phyloP scores from a whole-genome alignment of 2,329 filamentous ascomycete genomes.

The Beauveria caledonica region DNA sequence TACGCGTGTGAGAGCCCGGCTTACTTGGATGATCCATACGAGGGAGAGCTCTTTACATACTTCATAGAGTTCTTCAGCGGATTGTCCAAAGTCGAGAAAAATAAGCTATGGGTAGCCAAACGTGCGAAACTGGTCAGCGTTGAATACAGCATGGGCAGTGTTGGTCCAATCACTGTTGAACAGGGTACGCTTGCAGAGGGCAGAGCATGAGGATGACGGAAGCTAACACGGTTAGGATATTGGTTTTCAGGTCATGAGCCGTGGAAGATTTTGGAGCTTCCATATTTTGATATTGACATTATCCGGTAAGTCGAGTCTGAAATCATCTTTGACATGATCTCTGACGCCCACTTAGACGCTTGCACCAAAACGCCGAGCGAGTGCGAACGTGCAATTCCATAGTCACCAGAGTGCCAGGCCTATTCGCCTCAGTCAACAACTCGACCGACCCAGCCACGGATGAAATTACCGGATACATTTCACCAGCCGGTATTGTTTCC shows the following conservation, averaged over 20 bases:
- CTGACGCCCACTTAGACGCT: constrained; percentile 18
- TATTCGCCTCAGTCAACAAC: constrained; percentile 36
- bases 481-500: constrained; percentile 31
- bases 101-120: constrained; percentile 30
- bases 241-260: constrained; percentile 35
- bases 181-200: constrained; percentile 19
- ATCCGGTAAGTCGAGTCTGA: constrained; percentile 21
- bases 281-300: constrained; percentile 33
- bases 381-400: constrained; percentile 34
- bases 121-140: constrained; percentile 27
- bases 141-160: constrained; percentile 27
- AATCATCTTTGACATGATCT: background rate
- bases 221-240: constrained; percentile 20
- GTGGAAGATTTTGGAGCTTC: constrained; percentile 35
- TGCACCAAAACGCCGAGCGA: constrained; percentile 32
- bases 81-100: constrained; percentile 24
- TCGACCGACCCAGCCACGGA: constrained; percentile 28
- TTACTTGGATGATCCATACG: constrained; percentile 33
- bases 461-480: constrained; percentile 32
- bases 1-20: constrained; percentile 29
- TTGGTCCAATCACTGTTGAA: constrained; percentile 34
- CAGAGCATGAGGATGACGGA: background rate
- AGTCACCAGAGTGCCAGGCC: constrained; percentile 27
- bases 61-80: constrained; percentile 31
- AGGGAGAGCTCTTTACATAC: constrained; percentile 34